Evolutionary conservation across 305 asterid genomes (phyloP).

Genomic region (Vinca major): DNA sequence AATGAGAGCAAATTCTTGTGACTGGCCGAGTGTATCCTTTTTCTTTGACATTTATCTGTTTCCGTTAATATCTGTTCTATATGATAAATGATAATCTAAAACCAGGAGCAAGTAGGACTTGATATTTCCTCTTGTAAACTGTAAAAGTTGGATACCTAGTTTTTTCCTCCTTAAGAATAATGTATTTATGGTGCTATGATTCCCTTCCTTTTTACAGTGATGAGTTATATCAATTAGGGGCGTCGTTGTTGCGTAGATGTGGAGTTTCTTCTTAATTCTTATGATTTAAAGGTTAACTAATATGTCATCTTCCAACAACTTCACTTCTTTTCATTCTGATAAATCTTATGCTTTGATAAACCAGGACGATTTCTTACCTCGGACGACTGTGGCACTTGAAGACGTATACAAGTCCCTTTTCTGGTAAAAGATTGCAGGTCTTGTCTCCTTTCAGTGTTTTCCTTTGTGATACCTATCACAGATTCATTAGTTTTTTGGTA

Average conservation of each 20-base stretch:
- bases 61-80: not conserved
- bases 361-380: conserved; percentile 98
- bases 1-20: not conserved
- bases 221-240: not conserved
- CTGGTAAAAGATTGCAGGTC: conserved; percentile 77
- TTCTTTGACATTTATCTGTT: not conserved
- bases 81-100: not conserved
- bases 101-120: not conserved
- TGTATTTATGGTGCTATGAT: not conserved
- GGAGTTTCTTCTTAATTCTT: not conserved
- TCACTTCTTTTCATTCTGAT: not conserved
- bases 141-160: not conserved
- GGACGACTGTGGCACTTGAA: conserved; percentile 87
- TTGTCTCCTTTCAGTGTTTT: conserved; percentile 32
- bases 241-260: not conserved
- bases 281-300: not conserved
- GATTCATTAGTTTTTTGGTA: not conserved
- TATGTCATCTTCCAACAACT: conserved; percentile 8
- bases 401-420: conserved; percentile 73
- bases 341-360: conserved; percentile 1
- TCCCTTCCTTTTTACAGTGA: not conserved
- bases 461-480: not conserved
- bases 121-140: not conserved
- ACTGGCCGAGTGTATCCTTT: not conserved
- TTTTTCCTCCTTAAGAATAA: not conserved